Evolutionary conservation across 1,284 basidiomycete genomes (phyloP).

Genomic region (Phellopilus nigrolimitatus): DNA sequence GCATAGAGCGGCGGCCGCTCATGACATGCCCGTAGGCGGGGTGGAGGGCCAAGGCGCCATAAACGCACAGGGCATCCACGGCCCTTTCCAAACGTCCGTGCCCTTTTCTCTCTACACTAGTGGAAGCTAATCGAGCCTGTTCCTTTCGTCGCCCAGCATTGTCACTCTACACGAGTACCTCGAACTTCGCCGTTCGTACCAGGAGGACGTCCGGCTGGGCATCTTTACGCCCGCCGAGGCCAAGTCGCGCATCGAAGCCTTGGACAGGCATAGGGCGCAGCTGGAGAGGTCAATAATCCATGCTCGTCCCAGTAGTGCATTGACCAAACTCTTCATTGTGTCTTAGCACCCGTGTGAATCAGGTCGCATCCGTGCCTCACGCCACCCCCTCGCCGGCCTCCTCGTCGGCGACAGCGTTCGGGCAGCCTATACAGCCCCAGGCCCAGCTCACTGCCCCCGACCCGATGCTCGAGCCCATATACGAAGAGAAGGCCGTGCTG

Average conservation of each 20-base stretch:
- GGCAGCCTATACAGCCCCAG: constrained; percentile 1
- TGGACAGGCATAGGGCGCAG: constrained; percentile 12
- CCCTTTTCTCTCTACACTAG: neutral
- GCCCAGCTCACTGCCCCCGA: neutral
- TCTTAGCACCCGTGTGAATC: neutral
- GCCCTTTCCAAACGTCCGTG: neutral
- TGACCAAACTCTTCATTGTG: neutral
- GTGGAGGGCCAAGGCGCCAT: constrained; percentile 11
- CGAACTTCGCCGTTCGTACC: constrained; percentile 16
- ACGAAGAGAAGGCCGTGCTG: constrained; percentile 12
- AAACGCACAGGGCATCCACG: constrained; percentile 2
- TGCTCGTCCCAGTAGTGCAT: neutral
- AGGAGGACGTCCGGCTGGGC: constrained; percentile 16
- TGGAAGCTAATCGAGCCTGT: neutral
- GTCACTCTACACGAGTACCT: constrained; percentile 11
- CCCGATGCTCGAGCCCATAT: constrained; percentile 8
- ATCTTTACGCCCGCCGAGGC: constrained; percentile 15
- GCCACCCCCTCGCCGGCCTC: neutral
- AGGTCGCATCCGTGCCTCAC: neutral
- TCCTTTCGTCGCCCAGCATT: neutral
- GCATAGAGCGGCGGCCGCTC: constrained; percentile 2
- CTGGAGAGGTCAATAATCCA: constrained; percentile 4
- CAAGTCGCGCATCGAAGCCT: constrained; percentile 11
- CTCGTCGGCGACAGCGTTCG: neutral
- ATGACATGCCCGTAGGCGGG: neutral